These are phyloP conservation scores for Emergomyces pasteurianus DNA, from an alignment of 2,329 filamentous ascomycete genomes.

Conservation along the genomic window DNA sequence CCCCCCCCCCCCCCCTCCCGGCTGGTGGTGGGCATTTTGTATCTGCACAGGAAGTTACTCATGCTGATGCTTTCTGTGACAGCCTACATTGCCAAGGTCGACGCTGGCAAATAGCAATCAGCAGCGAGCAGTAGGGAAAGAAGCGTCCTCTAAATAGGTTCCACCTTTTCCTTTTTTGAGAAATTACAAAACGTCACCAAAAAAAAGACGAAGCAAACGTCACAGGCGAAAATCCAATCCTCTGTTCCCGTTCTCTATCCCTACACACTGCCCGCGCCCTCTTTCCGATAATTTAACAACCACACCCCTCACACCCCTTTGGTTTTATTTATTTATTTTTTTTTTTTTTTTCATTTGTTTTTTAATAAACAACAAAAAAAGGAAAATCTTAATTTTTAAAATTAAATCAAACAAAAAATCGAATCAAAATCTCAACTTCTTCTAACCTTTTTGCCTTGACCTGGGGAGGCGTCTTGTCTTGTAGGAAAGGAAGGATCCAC, in stretches of 20 bases:
- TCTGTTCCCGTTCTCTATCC: background rate
- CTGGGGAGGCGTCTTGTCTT: background rate
- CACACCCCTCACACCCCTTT: background rate
- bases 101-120: constrained; percentile 36
- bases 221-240: background rate
- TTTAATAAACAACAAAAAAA: too few species aligned
- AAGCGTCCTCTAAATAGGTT: background rate
- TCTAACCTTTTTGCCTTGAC: background rate
- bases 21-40: too few species aligned
- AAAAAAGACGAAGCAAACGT: background rate
- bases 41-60: too few species aligned
- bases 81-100: constrained; percentile 68
- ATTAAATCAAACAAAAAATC: background rate
- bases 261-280: background rate
- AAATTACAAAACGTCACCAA: background rate
- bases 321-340: too few species aligned
- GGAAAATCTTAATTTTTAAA: background rate
- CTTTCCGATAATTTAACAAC: too few species aligned
- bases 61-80: constrained; percentile 25
- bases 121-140: background rate
- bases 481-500: background rate
- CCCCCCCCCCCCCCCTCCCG: background rate
- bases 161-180: background rate
- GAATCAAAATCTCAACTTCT: background rate
- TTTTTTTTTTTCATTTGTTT: too few species aligned